A percentile compares a stretch with the other conserved stretches of the same genome.
These are phyloP conservation scores for Hemileia vastatrix DNA, from an alignment of 1,284 basidiomycete genomes.

Conservation along the genomic window DNA sequence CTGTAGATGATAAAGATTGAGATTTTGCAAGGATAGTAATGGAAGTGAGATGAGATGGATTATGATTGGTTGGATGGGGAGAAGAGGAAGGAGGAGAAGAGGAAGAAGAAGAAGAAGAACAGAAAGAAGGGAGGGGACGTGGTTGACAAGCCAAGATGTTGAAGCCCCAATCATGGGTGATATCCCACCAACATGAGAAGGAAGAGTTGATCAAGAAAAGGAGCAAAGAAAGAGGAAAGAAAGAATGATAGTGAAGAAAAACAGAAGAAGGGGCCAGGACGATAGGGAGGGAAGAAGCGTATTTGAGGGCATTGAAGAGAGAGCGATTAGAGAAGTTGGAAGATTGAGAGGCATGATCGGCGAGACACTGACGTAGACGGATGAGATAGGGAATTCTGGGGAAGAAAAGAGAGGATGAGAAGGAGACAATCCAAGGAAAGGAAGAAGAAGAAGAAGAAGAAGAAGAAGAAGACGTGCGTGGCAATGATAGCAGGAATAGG, in stretches of 20 bases:
- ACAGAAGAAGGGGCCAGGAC: constrained; percentile 57
- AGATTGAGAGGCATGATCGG: constrained; percentile 59
- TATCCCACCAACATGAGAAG: constrained; percentile 99
- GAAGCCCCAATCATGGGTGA: constrained; percentile 96
- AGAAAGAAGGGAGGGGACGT: neutral
- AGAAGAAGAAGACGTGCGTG: neutral
- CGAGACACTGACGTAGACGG: constrained; percentile 83
- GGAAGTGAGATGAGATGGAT: neutral
- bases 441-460: constrained; percentile 3
- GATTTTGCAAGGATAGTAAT: neutral
- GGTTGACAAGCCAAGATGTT: constrained; percentile 57
- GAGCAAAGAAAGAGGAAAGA: constrained; percentile 48
- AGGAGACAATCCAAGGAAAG: neutral
- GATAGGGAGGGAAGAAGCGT: constrained; percentile 93
- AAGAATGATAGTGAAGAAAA: constrained; percentile 14
- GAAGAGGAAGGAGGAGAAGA: neutral
- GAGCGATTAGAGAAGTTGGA: constrained; percentile 56
- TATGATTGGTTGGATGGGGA: neutral
- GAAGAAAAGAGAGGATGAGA: neutral
- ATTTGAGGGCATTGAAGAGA: constrained; percentile 90
- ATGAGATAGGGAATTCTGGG: constrained; percentile 76
- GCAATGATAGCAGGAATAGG: constrained; percentile 24
- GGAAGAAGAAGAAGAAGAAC: neutral
- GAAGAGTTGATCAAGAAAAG: constrained; percentile 77
- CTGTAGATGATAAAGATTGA: neutral